phyloP scores from a whole-genome alignment of 2,329 filamentous ascomycete species.

The Pestalotiopsis sp. region DNA sequence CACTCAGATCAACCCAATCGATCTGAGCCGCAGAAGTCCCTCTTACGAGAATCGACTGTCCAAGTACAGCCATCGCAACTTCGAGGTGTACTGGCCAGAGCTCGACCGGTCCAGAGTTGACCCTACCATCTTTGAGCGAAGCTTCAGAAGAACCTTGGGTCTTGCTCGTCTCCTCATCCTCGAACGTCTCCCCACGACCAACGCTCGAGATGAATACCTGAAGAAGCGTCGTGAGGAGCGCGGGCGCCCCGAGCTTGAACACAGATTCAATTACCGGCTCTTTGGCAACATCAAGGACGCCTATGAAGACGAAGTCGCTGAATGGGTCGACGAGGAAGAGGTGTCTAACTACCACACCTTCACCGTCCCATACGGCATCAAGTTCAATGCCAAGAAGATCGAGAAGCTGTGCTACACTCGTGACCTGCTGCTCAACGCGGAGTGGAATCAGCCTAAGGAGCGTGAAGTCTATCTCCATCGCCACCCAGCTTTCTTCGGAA shows the following conservation, averaged over 20 bases:
- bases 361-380: conserved; percentile 68
- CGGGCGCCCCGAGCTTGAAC: conserved; percentile 61
- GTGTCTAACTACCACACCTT: conserved; percentile 81
- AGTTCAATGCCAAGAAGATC: conserved; percentile 69
- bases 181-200: conserved; percentile 73
- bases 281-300: conserved; percentile 75
- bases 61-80: conserved; percentile 83
- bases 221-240: conserved; percentile 72
- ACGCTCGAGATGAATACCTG: conserved; percentile 71
- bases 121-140: conserved; percentile 85
- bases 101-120: conserved; percentile 78
- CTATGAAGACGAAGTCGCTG: conserved; percentile 79
- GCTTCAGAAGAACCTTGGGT: conserved; percentile 74
- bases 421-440: conserved; percentile 80
- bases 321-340: conserved; percentile 79
- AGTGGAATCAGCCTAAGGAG: conserved; percentile 81
- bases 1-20: conserved; percentile 80
- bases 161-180: conserved; percentile 79
- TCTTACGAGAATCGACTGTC: conserved; percentile 87
- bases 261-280: conserved; percentile 48
- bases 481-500: conserved; percentile 84
- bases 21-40: conserved; percentile 77
- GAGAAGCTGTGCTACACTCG: conserved; percentile 82
- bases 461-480: conserved; percentile 79
- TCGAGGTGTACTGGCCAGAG: conserved; percentile 80